phyloP scores from a whole-genome alignment of 441 rosid genomes.

The Dalechampia spathulata region DNA sequence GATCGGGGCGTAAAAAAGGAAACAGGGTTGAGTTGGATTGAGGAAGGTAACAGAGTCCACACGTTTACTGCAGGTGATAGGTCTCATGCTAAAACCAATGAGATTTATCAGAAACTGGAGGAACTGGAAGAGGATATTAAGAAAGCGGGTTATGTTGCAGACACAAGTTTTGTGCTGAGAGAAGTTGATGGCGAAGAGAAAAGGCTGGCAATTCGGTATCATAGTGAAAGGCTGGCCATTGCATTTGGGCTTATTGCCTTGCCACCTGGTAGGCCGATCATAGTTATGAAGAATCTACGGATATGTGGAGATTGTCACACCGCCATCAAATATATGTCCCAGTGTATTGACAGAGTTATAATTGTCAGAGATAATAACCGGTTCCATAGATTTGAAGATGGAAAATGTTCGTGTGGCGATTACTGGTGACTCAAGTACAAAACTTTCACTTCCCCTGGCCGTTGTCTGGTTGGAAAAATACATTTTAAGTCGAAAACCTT shows the following conservation, averaged over 20 bases:
- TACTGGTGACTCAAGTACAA: slow-evolving; percentile 48
- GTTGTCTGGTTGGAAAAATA: too few relatives aligned
- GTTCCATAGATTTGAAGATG: slow-evolving; percentile 70
- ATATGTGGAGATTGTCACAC: slow-evolving; percentile 85
- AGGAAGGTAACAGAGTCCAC: slow-evolving; percentile 77
- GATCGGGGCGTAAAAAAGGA: slow-evolving; percentile 78
- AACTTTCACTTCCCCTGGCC: not conserved
- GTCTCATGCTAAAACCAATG: slow-evolving; percentile 40
- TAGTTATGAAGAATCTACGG: slow-evolving; percentile 78
- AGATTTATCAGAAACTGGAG: slow-evolving; percentile 63
- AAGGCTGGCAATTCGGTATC: slow-evolving; percentile 56
- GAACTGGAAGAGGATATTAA: slow-evolving; percentile 76
- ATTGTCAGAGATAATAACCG: slow-evolving; percentile 71
- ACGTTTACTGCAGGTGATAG: slow-evolving; percentile 72
- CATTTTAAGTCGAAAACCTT: too few relatives aligned
- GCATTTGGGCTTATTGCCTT: slow-evolving; percentile 74
- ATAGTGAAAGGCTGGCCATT: slow-evolving; percentile 74
- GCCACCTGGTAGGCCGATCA: slow-evolving; percentile 49
- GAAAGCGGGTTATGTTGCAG: slow-evolving; percentile 70
- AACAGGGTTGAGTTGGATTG: slow-evolving; percentile 91
- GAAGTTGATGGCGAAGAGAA: slow-evolving; percentile 71
- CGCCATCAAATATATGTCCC: slow-evolving; percentile 70
- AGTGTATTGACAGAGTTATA: slow-evolving; percentile 60
- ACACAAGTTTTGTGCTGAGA: slow-evolving; percentile 67
- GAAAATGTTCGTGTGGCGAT: slow-evolving; percentile 73